Evolutionary conservation across 2,329 filamentous ascomycete species (phyloP).

Genomic region (Trematosphaeria pertusa): DNA sequence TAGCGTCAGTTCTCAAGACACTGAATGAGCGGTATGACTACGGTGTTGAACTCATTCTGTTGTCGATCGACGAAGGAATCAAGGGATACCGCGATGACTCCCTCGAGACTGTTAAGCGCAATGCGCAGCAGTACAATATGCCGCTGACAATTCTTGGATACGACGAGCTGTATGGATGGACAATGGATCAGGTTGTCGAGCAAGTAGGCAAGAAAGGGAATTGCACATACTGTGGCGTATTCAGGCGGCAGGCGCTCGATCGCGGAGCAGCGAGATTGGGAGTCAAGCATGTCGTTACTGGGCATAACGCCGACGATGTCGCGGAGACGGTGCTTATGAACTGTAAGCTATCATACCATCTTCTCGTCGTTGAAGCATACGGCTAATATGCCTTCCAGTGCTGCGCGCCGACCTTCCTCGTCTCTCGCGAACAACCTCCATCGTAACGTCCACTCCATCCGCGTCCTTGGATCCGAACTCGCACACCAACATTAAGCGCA

Average conservation of each 20-base stretch:
- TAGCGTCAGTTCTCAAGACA: slow-evolving; percentile 93
- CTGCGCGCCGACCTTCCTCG: slow-evolving; percentile 88
- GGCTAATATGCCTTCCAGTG: no score
- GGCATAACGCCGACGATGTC: slow-evolving; percentile 96
- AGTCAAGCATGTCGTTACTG: slow-evolving; percentile 93
- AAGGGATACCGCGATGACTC: slow-evolving; percentile 96
- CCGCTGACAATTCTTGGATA: slow-evolving; percentile 92
- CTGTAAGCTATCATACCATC: slow-evolving; percentile 35
- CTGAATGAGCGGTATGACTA: slow-evolving; percentile 90
- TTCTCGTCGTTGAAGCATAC: not conserved
- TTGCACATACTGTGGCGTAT: slow-evolving; percentile 98
- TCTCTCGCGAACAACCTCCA: slow-evolving; percentile 86
- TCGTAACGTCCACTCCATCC: slow-evolving; percentile 68
- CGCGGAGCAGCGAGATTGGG: slow-evolving; percentile 85
- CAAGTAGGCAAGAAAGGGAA: slow-evolving; percentile 98
- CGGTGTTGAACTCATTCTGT: slow-evolving; percentile 80
- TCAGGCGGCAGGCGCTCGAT: slow-evolving; percentile 91
- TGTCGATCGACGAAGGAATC: slow-evolving; percentile 97
- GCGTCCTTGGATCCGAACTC: slow-evolving; percentile 62
- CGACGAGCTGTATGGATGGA: slow-evolving; percentile 95
- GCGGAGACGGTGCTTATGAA: slow-evolving; percentile 99
- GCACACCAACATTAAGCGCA: slow-evolving; percentile 86
- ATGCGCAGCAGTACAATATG: slow-evolving; percentile 90
- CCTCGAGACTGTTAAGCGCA: slow-evolving; percentile 93
- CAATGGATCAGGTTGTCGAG: slow-evolving; percentile 98